Base-by-base conservation (phyloP, 2,329 filamentous ascomycete genomes). In the Rhytidhysteron rufulum region DNA sequence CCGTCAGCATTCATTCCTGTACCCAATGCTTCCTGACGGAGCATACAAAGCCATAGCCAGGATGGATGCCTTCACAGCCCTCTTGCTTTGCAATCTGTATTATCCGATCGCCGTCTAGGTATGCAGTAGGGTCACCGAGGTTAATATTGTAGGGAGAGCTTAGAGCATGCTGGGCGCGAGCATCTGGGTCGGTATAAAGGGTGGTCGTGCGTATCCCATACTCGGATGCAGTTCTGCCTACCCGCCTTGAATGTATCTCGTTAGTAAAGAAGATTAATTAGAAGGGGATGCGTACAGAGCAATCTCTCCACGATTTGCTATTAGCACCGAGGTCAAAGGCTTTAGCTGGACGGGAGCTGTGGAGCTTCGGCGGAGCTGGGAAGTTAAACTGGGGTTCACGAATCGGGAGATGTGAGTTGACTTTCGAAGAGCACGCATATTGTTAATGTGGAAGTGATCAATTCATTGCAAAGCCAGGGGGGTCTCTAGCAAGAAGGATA, bases 291-390 rank as follows among this genome's bases (percentile, higher is more conserved):
- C 70, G 49, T 63, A 78, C 62, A 98, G 76, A 36, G 93, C 93
- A 55, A 98, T 98, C 69, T 98, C 93, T 55, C 93, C 93, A 54
- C 93, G 84, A 65, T 98, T 98, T 39, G 93, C 93, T 62, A 98
- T 97, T 18, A 98, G 77, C 31, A 97, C 86, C 7, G 89, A 95
- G 40, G 81, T 82, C 37, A 79, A 55, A n/a, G 72, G 54, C 39
- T 65, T 72, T 18, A n/a, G 24, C 11, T 38, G 21, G 37, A 47
- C 40, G 15, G 58, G 41, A 37, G 43, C 43, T 21, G 60, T 56
- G 13, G 62, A 63, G 55, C 49, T 62, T 39, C 53, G 53, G 42
- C 62, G 57, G 33, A 48, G 37, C 13, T 27, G 33, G 9, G 41
- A 27, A 21, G 34, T 17, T 41, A 50, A 50, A 50, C 58, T 62